phyloP scores from a whole-genome alignment of 1,284 basidiomycete species.

The Puccinia hordei region DNA sequence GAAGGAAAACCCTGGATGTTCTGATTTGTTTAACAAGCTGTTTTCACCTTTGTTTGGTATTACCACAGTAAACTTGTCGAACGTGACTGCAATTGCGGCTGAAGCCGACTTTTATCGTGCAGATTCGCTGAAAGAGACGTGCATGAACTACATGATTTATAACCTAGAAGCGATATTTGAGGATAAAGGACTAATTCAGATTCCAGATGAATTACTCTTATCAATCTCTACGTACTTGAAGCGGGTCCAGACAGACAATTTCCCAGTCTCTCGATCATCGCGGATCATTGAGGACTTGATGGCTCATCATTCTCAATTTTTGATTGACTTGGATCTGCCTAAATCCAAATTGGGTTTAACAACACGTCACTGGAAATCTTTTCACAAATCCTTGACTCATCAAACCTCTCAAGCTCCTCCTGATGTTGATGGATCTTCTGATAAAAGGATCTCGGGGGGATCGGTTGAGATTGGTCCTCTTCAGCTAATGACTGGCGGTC shows the following conservation, averaged over 20 bases:
- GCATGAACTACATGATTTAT: conserved; percentile 78
- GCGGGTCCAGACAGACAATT: conserved; percentile 69
- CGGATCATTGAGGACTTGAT: conserved; percentile 67
- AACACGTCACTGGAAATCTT: conserved; percentile 24
- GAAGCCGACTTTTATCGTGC: conserved; percentile 82
- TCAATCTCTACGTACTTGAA: conserved; percentile 70
- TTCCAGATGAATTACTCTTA: conserved; percentile 70
- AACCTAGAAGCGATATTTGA: conserved; percentile 90
- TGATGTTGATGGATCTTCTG: conserved; percentile 1
- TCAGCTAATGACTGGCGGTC: not conserved
- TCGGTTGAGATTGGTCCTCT: not conserved
- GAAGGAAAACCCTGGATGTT: not conserved
- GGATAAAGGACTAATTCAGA: conserved; percentile 71
- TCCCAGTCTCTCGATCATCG: conserved; percentile 69
- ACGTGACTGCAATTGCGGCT: conserved; percentile 76
- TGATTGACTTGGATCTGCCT: conserved; percentile 79
- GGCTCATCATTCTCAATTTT: conserved; percentile 72
- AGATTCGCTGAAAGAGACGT: conserved; percentile 68
- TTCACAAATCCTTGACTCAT: conserved; percentile 21
- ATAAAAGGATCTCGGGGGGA: conserved; percentile 4
- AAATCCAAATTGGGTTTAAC: conserved; percentile 64
- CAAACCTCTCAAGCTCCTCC: conserved; percentile 13
- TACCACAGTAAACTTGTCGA: conserved; percentile 76
- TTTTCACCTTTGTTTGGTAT: conserved; percentile 49
- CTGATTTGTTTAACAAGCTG: not conserved